Conservation (phyloP, 169 alveolate species). For the Eimeria brunetti region DNA sequence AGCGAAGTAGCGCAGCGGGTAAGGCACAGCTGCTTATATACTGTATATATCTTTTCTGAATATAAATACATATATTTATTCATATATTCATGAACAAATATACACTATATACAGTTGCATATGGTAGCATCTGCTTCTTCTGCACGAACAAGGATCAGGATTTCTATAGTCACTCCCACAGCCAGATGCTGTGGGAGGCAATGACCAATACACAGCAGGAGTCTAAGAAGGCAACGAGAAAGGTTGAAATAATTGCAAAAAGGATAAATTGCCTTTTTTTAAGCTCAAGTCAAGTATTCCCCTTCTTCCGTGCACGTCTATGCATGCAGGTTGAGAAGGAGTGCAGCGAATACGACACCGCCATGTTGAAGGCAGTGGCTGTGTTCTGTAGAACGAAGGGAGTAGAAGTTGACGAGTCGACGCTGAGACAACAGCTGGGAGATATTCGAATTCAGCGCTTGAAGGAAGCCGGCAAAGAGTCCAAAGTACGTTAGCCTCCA, state of each 20-base stretch:
- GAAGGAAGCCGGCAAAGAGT: not conserved
- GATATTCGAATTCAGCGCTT: constrained; percentile 58
- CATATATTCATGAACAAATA: too few species aligned
- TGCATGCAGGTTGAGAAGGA: constrained; percentile 54
- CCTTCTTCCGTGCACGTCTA: too few species aligned
- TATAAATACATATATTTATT: not conserved
- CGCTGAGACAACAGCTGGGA: constrained; percentile 56
- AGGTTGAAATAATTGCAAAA: not conserved
- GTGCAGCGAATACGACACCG: constrained; percentile 67
- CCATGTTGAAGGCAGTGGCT: constrained; percentile 58
- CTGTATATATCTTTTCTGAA: too few species aligned
- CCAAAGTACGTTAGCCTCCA: constrained; percentile 9
- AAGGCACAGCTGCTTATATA: not conserved
- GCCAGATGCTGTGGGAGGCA: not conserved
- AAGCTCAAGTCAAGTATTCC: not conserved
- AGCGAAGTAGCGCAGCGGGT: constrained; percentile 52
- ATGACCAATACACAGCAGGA: too few species aligned
- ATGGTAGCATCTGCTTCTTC: not conserved
- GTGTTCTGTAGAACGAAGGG: constrained; percentile 68
- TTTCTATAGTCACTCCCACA: not conserved
- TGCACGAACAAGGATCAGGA: not conserved
- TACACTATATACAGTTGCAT: too few species aligned
- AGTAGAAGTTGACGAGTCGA: constrained; percentile 38
- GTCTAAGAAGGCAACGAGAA: not conserved
- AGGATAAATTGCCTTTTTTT: not conserved